Percentiles rank a stretch among this genome's conserved stretches.
Conservation (phyloP, 176 grass and related monocot genomes). For the Carex parvula region DNA sequence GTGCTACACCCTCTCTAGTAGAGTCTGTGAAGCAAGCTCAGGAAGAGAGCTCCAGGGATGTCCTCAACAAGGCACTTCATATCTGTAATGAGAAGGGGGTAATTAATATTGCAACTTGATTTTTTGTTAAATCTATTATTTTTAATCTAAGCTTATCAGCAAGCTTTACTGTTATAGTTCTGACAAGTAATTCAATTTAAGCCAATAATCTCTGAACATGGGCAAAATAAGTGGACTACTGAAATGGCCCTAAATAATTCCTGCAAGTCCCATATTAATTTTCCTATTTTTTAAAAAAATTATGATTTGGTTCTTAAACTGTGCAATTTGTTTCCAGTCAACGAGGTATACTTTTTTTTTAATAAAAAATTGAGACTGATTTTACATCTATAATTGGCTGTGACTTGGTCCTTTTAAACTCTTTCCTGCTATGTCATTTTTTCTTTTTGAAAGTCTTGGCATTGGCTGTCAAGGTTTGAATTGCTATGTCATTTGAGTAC, state of each 20-base stretch:
- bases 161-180: not conserved
- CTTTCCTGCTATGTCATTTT: no score
- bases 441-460: no score
- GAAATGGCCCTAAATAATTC: no score
- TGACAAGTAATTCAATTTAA: not conserved
- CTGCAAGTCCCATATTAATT: not conserved
- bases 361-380: not conserved
- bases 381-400: not conserved
- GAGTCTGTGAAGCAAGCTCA: slow-evolving; percentile 37
- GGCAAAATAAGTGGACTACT: not conserved
- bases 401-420: not conserved
- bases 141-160: not conserved
- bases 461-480: no score
- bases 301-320: not conserved
- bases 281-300: not conserved
- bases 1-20: slow-evolving; percentile 32
- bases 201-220: not conserved
- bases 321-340: not conserved
- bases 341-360: not conserved
- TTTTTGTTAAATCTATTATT: not conserved
- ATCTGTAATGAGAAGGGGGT: slow-evolving; percentile 28
- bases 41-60: slow-evolving; percentile 34
- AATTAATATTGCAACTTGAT: not conserved
- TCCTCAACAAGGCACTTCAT: slow-evolving; percentile 28
- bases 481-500: no score